Evolutionary conservation across 2,329 filamentous ascomycete genomes (phyloP), one percentile per base, ranked within the genome.

Genomic region (Ophiostoma sp.): DNA sequence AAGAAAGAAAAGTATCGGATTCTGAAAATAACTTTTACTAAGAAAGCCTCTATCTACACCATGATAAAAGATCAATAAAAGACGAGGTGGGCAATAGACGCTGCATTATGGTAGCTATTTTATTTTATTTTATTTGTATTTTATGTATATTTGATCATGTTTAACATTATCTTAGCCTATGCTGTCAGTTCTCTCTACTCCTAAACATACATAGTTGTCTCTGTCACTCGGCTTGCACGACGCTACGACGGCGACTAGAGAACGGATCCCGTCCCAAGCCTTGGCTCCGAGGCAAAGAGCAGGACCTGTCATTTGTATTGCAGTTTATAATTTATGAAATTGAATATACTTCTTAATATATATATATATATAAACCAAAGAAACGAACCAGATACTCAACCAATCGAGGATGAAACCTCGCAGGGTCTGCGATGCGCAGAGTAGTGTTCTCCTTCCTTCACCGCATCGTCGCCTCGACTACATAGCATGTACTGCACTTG

Each of bases 221-320:
- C 36, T 39, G 13, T 11, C 4, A 13, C 15, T 20, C 44, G 7
- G 44, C 44, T 48, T 48, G 44, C 44, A 48, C 44, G 44, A 48
- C 17, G 44, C 17, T 41, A 41, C 44, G 44, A 20, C 44, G 44
- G 44, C 44, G 44, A 48, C 17, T 48, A 48, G 44, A 48, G 44
- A n/a, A 57, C 52, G n/a, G 52, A 57, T 57, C 52, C 52, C n/a
- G 52, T 57, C 52, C 52, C 52, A 57, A 57, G 52, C 52, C 52
- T 57, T 57, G 52, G 52, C 52, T 57, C 52, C 52, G 52, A 57
- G 52, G 52, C 23, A 57, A 57, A 57, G 52, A 57, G 52, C 52
- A 57, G 52, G 8, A 57, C 52, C n/a, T 27, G 52, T 57, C 52
- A 57, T 27, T 48, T 48, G 44, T n/a, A 27, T 10, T 27, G 10